Percentiles rank a stretch among this genome's conserved stretches.
These are phyloP conservation scores for Bonia amplexicaulis DNA, from an alignment of 176 grass and related monocot genomes.

Conservation along the genomic window DNA sequence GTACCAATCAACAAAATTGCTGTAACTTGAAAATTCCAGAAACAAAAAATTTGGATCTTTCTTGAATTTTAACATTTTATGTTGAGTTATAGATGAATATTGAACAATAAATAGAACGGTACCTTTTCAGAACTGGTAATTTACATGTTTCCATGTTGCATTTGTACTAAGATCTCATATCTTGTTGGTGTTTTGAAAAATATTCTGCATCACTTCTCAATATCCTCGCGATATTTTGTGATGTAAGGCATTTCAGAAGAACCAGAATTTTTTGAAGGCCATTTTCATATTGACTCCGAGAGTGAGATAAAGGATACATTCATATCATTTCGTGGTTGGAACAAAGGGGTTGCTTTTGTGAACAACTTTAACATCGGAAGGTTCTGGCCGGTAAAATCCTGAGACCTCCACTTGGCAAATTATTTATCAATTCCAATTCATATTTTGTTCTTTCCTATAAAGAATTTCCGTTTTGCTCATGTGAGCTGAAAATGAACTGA, in stretches of 20 bases:
- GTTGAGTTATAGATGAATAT: not conserved
- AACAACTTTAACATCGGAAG: slow-evolving; percentile 95
- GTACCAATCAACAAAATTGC: not conserved
- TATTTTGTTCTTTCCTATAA: not conserved
- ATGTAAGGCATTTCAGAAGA: slow-evolving; percentile 41
- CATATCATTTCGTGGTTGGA: slow-evolving; percentile 93
- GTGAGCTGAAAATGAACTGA: slow-evolving; percentile 14
- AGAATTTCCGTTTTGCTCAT: not conserved
- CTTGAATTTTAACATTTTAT: not conserved
- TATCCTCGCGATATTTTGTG: not conserved
- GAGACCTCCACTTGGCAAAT: not conserved
- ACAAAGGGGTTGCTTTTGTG: slow-evolving; percentile 91
- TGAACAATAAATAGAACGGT: not conserved
- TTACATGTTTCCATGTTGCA: not conserved
- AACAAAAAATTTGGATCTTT: not conserved
- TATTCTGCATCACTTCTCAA: not conserved
- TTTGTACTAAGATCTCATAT: slow-evolving; percentile 4
- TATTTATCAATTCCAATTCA: not conserved
- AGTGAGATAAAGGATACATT: slow-evolving; percentile 75
- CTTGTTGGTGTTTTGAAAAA: not conserved
- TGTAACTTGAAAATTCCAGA: not conserved
- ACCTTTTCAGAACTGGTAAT: not conserved
- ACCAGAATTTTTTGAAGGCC: slow-evolving; percentile 72
- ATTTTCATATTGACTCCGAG: slow-evolving; percentile 48
- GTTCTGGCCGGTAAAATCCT: slow-evolving; percentile 88